phyloP scores from a whole-genome alignment of 306 rosid genomes.

The Malus domestica region ASM211411v1 NC_041793.1:47350501-47351000 shows the following conservation, averaged over 20 bases:
- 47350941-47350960: not conserved
- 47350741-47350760: not conserved
- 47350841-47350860: not conserved
- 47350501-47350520: not conserved
- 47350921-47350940: too few species aligned
- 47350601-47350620: too few species aligned
- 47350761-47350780: not conserved
- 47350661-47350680: not conserved
- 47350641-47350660: not conserved
- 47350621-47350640: not conserved
- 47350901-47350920: too few species aligned
- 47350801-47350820: not conserved
- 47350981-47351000: not conserved
- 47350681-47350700: not conserved
- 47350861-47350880: not conserved
- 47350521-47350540: not conserved
- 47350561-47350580: not conserved
- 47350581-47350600: not conserved
- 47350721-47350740: not conserved
- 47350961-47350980: not conserved
- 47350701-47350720: not conserved
- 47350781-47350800: not conserved
- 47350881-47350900: too few species aligned
- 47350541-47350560: not conserved
- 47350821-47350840: not conserved